Base-by-base conservation (phyloP, 805 yeast species). In the Pichia cephalocereana region DNA sequence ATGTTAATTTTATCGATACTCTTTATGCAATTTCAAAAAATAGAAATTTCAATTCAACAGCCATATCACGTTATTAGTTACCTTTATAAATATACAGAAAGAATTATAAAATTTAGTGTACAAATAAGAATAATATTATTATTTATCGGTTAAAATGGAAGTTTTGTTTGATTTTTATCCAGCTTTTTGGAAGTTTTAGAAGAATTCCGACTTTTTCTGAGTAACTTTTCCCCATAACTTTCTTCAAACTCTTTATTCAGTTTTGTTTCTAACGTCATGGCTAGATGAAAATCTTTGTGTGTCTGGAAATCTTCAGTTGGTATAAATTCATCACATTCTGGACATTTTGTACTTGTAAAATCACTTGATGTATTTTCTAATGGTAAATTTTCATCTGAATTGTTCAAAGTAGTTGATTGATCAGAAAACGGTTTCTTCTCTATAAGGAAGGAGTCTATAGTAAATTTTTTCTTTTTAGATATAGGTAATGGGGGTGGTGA, bases 1-100 rank as follows among this genome's bases (percentile, higher is more conserved):
- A 69, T 51, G 57, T 66, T 2, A 58, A 61, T 0, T 75, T 82
- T 51, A 46, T 81, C 32, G 85, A 82, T 55, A 57, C 54, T 28
- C 49, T 72, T 36, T 57, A 62, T 42, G 31, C 17, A 5, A 28
- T 26, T n/a, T 49, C 52, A n/a, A 34, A 34, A 6, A 34, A 15
- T 34, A 15, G 15, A 7, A 8, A 34, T 1, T 34, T 34, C 6
- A 34, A 15, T 14, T 34, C 17, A 7, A 34, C 37, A 14, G 2
- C 37, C 6, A 7, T 34, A 30, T 12, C 10, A 30, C 32, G 32
- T 30, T 30, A 30, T 30, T 30, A 23, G 26, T 23, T n/a, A n/a
- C n/a, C n/a, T n/a, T n/a, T n/a, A n/a, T n/a, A n/a, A n/a, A n/a
- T n/a, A n/a, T n/a, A n/a, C n/a, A n/a, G n/a, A n/a, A n/a, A n/a